Conservation (phyloP, 129 eudicot genomes). For the Artemisia tridentata region DNA sequence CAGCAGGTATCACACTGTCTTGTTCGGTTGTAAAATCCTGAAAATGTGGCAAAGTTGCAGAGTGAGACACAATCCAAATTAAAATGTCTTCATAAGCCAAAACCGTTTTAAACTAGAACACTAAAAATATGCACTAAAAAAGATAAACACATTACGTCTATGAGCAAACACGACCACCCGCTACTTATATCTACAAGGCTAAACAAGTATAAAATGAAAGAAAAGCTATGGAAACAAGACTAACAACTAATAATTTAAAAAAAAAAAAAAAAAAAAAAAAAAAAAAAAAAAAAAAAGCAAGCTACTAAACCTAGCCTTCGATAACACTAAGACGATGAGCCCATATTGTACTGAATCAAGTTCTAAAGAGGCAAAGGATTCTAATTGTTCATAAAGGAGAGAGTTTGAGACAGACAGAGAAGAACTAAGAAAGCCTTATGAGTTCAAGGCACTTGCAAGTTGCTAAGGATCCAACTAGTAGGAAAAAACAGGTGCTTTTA, state of each 20-base stretch:
- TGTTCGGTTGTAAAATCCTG: constrained; percentile 96
- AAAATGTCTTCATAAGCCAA: neutral
- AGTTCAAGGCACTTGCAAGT: neutral
- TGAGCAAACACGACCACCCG: too few species aligned
- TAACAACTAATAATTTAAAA: neutral
- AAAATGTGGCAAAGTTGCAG: neutral
- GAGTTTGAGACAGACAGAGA: neutral
- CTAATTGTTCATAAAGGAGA: neutral
- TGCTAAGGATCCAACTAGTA: neutral
- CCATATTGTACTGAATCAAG: neutral
- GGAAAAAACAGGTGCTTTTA: neutral
- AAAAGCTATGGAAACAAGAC: neutral
- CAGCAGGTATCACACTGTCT: constrained; percentile 57
- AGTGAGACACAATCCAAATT: neutral
- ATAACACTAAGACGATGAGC: neutral
- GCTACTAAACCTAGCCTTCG: neutral
- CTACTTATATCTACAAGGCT: too few species aligned
- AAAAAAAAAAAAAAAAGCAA: too few species aligned
- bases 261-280: too few species aligned
- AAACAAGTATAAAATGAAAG: too few species aligned
- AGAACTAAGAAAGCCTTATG: neutral
- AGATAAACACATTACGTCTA: neutral
- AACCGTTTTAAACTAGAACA: neutral
- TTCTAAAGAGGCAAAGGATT: neutral
- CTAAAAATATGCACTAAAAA: neutral